Conservation (phyloP, 2,329 filamentous ascomycete genomes). For the Claviceps fusiformis region DNA sequence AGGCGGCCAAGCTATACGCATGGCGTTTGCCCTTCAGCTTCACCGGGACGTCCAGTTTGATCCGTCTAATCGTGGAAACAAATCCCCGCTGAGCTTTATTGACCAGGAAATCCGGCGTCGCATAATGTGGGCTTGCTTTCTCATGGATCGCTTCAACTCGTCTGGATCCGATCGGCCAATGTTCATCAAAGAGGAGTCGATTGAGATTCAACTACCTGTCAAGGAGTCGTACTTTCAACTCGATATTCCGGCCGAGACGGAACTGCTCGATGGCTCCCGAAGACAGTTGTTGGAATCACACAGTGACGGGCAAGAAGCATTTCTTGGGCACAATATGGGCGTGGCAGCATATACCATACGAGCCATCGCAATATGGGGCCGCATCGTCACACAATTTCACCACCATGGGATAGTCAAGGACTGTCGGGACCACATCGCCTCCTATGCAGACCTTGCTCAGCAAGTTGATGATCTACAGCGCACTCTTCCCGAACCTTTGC, state of each 20-base stretch:
- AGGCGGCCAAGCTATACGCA: conserved; percentile 85
- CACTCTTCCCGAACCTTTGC: conserved; percentile 55
- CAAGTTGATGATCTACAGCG: conserved; percentile 58
- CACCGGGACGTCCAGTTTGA: conserved; percentile 85
- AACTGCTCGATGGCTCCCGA: conserved; percentile 62
- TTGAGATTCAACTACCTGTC: conserved; percentile 81
- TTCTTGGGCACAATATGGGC: conserved; percentile 77
- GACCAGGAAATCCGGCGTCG: conserved; percentile 85
- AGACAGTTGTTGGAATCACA: conserved; percentile 47
- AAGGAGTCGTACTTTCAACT: conserved; percentile 83
- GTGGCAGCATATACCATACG: conserved; percentile 84
- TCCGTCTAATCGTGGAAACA: conserved; percentile 44
- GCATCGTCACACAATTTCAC: conserved; percentile 79
- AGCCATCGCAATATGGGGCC: conserved; percentile 77
- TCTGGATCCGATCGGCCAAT: conserved; percentile 86
- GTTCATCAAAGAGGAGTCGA: conserved; percentile 78
- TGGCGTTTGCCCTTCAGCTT: conserved; percentile 91
- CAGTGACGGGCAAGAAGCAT: conserved; percentile 49
- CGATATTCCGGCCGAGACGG: conserved; percentile 79
- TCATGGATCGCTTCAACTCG: conserved; percentile 97
- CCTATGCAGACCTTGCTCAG: conserved; percentile 55
- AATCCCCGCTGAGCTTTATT: conserved; percentile 65
- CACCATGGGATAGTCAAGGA: conserved; percentile 77
- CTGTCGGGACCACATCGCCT: conserved; percentile 63
- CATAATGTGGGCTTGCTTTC: conserved; percentile 96